These are phyloP conservation scores for Atkinsonella texensis DNA, from an alignment of 2,329 filamentous ascomycete genomes.

Conservation along the genomic window DNA sequence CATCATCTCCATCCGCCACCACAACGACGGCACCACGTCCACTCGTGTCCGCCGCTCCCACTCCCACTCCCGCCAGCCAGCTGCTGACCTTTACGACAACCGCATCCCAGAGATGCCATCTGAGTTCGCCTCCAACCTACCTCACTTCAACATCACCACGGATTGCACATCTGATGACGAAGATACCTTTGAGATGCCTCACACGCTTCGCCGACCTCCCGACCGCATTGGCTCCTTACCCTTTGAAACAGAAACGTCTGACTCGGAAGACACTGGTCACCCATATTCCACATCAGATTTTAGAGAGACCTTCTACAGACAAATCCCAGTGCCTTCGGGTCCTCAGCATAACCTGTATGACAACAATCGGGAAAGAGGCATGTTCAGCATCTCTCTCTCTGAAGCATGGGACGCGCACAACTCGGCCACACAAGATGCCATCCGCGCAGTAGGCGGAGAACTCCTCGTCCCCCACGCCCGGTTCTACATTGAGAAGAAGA, in stretches of 20 bases:
- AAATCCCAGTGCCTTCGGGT: slow-evolving; percentile 14
- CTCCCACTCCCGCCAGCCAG: slow-evolving; percentile 20
- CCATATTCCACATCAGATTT: slow-evolving; percentile 17
- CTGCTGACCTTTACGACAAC: slow-evolving; percentile 30
- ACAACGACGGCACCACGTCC: slow-evolving; percentile 36
- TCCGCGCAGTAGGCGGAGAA: slow-evolving; percentile 43
- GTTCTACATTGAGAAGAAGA: slow-evolving; percentile 73
- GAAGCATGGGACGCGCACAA: slow-evolving; percentile 35
- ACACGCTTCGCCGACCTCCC: slow-evolving; percentile 27
- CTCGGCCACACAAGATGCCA: slow-evolving; percentile 43
- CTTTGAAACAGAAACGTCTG: slow-evolving; percentile 37
- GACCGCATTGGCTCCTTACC: slow-evolving; percentile 43
- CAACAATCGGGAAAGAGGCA: background rate
- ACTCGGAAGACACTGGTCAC: slow-evolving; percentile 18
- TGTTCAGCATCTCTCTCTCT: slow-evolving; percentile 14
- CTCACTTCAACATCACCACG: slow-evolving; percentile 42
- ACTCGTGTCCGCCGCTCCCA: slow-evolving; percentile 3
- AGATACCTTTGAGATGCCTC: slow-evolving; percentile 20
- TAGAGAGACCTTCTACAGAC: slow-evolving; percentile 13
- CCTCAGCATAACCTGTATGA: background rate
- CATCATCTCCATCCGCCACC: slow-evolving; percentile 39
- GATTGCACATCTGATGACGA: slow-evolving; percentile 50
- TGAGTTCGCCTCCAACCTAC: slow-evolving; percentile 37
- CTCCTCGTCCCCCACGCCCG: slow-evolving; percentile 62
- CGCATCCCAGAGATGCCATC: slow-evolving; percentile 43